phyloP scores from a whole-genome alignment of 305 asterid genomes.

The Plantago lanceolata region DNA sequence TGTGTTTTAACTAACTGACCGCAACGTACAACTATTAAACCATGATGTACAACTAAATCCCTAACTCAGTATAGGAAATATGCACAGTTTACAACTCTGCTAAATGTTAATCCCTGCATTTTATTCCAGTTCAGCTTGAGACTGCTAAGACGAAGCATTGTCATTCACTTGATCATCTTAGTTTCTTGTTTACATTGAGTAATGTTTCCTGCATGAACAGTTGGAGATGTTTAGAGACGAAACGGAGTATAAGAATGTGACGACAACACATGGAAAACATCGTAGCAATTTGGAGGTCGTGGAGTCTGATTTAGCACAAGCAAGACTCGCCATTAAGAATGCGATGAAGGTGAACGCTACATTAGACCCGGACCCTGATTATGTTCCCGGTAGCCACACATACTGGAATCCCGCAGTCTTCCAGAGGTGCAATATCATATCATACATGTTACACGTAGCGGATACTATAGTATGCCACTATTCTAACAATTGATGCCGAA shows the following conservation, averaged over 20 bases:
- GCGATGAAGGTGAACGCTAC: constrained; percentile 27
- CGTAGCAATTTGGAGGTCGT: constrained; percentile 32
- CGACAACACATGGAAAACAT: constrained; percentile 6
- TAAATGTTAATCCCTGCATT: no score
- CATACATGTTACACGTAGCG: no score
- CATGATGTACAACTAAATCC: no score
- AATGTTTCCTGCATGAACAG: constrained; percentile 8
- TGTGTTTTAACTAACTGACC: no score
- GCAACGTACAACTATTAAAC: no score
- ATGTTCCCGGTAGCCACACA: constrained; percentile 56
- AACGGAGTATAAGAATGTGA: constrained; percentile 25
- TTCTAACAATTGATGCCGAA: constrained; percentile 7
- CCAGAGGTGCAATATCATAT: constrained; percentile 42
- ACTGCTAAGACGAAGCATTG: no score
- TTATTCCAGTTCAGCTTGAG: no score
- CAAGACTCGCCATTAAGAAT: constrained; percentile 50
- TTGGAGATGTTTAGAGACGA: constrained; percentile 29
- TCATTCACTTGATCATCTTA: no score
- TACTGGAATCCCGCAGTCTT: constrained; percentile 56
- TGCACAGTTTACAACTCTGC: no score
- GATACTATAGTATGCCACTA: neutral
- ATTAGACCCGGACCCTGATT: constrained; percentile 47
- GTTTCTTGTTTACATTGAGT: neutral
- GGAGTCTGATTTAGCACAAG: constrained; percentile 40
- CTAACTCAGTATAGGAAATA: no score